Conservation (phyloP, 2,329 filamentous ascomycete genomes). For the Cercospora zeae-maydis region DNA sequence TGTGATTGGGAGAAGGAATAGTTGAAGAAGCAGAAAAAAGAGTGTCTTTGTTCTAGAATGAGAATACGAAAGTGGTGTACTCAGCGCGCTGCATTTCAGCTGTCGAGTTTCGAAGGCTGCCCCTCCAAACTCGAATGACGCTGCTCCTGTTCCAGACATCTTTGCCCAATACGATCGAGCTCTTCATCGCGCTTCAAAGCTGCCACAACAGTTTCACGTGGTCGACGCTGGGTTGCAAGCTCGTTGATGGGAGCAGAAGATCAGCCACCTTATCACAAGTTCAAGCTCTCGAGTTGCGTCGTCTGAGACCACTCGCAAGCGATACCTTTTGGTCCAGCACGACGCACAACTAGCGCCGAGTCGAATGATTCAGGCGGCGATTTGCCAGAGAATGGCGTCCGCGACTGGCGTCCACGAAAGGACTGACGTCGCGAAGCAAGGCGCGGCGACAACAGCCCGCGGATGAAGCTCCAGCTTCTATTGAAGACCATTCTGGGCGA, state of each 20-base stretch:
- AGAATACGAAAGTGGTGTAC: not conserved
- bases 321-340: not conserved
- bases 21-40: not conserved
- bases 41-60: not conserved
- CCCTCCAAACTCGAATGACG: not conserved
- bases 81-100: not conserved
- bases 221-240: not conserved
- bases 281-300: not conserved
- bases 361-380: not conserved
- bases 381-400: too few relatives aligned
- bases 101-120: not conserved
- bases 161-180: not conserved
- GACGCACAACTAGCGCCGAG: not conserved
- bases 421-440: not conserved
- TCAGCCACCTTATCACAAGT: not conserved
- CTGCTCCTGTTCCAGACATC: not conserved
- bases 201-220: not conserved
- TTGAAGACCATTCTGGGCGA: slow-evolving; percentile 1
- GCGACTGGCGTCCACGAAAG: not conserved
- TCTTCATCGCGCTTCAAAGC: not conserved
- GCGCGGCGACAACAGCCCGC: not conserved
- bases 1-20: not conserved
- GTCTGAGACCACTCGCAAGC: not conserved
- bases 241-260: not conserved
- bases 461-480: not conserved